Base-by-base conservation (phyloP, 495 filamentous ascomycete genomes). In the Xylaria grammica region DNA sequence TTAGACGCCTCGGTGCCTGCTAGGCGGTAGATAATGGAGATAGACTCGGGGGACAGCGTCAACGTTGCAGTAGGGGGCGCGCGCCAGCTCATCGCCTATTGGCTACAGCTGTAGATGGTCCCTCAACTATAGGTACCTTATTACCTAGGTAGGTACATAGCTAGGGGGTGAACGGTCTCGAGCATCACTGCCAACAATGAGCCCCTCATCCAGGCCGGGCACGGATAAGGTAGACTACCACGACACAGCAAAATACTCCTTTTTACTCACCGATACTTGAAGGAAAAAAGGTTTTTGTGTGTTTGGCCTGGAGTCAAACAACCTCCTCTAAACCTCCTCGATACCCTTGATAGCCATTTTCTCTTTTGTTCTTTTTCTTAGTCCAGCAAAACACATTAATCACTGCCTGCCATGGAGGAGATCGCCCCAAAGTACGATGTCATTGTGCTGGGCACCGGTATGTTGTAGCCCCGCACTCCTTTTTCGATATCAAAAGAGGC, bases 381-480 rank as follows among this genome's bases (percentile, higher is more conserved):
- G 24, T 30, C 53, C 22, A 2, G 1, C 54, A 32, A 40, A 45
- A 17, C 20, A 58, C 44, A 24, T 29, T 53, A 64, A 62, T 60
- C 51, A 66, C 49, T 22, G 49, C 67, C 60, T 65, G 84, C 65
- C 77, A 97, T 97, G 92, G 95, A 97, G 77, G 95, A 99, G 79
- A 96, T 99, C 70, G 91, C 93, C 60, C 88, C 89, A 60, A 93
- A 97, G 78, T 99, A 99, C 84, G 95, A 99, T 86, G 90, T 97
- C 77, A 91, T 99, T 71, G 96, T 99, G 73, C 89, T 99, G 74
- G 95, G 95, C 80, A 99, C 95, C 73, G 92, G 92, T 95, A 79
- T 72, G 83, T 79, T 67, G 62, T 57, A 36, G 66, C 70, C 69
- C 73, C 70, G 77, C 74, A 78, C 80, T 81, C 78, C 74, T 76